Percentiles rank a stretch among this genome's conserved stretches.
Conservation (phyloP, 306 rosid species). For the Comarum palustre region DNA sequence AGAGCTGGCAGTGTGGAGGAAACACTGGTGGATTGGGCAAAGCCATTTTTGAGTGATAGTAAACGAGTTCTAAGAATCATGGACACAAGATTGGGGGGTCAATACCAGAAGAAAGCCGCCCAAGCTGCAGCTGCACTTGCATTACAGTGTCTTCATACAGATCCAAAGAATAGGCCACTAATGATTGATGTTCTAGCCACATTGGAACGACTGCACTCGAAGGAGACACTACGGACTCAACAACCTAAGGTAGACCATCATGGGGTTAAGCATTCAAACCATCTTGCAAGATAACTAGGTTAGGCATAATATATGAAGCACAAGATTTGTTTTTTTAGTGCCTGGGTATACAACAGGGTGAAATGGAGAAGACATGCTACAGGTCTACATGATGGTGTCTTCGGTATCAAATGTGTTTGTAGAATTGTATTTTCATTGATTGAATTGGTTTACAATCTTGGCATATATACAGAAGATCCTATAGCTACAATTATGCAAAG, state of each 20-base stretch:
- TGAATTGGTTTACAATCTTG: too few relatives aligned
- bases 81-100: slow-evolving; percentile 81
- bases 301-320: not conserved
- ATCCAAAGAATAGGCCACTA: slow-evolving; percentile 65
- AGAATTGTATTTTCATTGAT: too few relatives aligned
- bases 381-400: too few relatives aligned
- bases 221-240: slow-evolving; percentile 36
- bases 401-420: too few relatives aligned
- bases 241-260: slow-evolving; percentile 26
- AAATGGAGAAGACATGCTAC: not conserved
- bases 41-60: slow-evolving; percentile 56
- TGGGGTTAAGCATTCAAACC: slow-evolving; percentile 35
- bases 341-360: not conserved
- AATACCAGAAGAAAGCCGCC: slow-evolving; percentile 77
- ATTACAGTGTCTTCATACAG: slow-evolving; percentile 55
- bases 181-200: slow-evolving; percentile 57
- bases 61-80: slow-evolving; percentile 69
- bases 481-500: too few relatives aligned
- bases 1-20: slow-evolving; percentile 47
- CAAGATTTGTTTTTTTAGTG: not conserved
- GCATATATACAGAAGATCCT: too few relatives aligned
- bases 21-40: slow-evolving; percentile 84
- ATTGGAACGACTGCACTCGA: slow-evolving; percentile 55
- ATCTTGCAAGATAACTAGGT: slow-evolving; percentile 26
- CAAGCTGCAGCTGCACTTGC: slow-evolving; percentile 76